phyloP scores from a whole-genome alignment of 2,329 filamentous ascomycete genomes.

The Eutypella sp. region DNA sequence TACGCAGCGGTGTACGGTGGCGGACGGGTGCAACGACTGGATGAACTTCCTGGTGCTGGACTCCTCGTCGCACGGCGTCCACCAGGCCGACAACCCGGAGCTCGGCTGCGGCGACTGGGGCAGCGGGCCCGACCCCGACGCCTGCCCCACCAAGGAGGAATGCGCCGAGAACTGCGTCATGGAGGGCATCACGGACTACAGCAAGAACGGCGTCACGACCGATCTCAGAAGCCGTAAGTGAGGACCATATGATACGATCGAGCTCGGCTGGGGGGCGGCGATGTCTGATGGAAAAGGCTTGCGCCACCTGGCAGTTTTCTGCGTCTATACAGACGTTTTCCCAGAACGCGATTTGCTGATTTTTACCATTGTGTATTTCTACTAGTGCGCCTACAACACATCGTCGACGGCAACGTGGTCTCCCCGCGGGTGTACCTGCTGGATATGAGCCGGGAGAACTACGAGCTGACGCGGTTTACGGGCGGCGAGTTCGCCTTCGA shows the following conservation, averaged over 20 bases:
- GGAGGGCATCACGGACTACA: conserved; percentile 44
- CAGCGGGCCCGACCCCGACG: conserved; percentile 32
- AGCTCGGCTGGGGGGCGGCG: too few species aligned
- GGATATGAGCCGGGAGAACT: conserved; percentile 46
- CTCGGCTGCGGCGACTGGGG: conserved; percentile 30
- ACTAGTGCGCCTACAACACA: conserved; percentile 35
- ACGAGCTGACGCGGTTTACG: conserved; percentile 55
- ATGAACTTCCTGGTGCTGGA: conserved; percentile 46
- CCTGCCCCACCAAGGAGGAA: conserved; percentile 42
- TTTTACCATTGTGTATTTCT: too few species aligned
- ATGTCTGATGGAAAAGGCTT: too few species aligned
- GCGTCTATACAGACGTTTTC: too few species aligned
- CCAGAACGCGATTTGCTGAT: too few species aligned
- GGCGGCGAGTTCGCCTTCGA: conserved; percentile 60
- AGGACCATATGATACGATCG: not conserved
- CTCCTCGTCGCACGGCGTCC: conserved; percentile 38
- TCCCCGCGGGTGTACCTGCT: conserved; percentile 54
- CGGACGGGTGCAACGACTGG: conserved; percentile 41
- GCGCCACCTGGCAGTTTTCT: too few species aligned
- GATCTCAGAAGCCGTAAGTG: conserved; percentile 8
- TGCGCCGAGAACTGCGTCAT: conserved; percentile 51
- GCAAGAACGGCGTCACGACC: conserved; percentile 26
- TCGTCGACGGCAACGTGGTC: conserved; percentile 25
- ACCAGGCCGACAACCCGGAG: conserved; percentile 29
- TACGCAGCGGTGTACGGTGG: conserved; percentile 46